Evolutionary conservation across 176 grass and related monocot species (phyloP).

Genomic region (Carex cristatella): DNA sequence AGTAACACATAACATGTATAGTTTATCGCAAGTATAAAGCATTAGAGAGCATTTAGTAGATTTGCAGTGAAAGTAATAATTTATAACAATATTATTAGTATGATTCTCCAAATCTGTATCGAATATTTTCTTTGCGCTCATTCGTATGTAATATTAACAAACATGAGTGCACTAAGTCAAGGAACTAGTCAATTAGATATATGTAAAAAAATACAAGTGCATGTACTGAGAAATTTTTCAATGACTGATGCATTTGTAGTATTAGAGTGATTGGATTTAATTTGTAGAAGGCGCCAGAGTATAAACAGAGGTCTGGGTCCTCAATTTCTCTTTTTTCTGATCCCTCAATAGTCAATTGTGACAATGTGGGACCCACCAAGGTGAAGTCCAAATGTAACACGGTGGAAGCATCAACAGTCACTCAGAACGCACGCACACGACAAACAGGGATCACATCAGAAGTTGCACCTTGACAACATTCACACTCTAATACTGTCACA

Average conservation of each 20-base stretch:
- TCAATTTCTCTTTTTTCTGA: not conserved
- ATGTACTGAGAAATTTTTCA: not conserved
- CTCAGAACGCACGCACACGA: slow-evolving; percentile 3
- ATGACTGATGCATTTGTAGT: not conserved
- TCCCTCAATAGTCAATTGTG: not conserved
- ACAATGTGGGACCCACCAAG: not conserved
- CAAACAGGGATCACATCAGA: slow-evolving; percentile 1
- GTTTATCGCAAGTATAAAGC: too few relatives aligned
- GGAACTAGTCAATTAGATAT: not conserved
- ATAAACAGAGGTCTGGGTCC: not conserved
- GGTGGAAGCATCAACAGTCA: not conserved
- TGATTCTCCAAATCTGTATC: too few relatives aligned
- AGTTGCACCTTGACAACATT: not conserved
- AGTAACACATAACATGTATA: too few relatives aligned
- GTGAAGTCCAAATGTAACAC: not conserved
- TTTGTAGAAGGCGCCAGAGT: not conserved
- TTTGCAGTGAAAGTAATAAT: too few relatives aligned
- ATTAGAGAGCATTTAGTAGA: too few relatives aligned
- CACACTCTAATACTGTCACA: slow-evolving; percentile 2
- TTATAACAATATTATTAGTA: too few relatives aligned
- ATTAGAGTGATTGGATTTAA: not conserved
- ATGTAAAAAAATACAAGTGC: not conserved
- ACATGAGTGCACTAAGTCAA: not conserved
- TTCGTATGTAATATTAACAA: too few relatives aligned
- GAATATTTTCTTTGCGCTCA: too few relatives aligned